These are phyloP conservation scores for Akanthomyces lecanii DNA, from an alignment of 2,329 filamentous ascomycete genomes.

Conservation along the genomic window DNA sequence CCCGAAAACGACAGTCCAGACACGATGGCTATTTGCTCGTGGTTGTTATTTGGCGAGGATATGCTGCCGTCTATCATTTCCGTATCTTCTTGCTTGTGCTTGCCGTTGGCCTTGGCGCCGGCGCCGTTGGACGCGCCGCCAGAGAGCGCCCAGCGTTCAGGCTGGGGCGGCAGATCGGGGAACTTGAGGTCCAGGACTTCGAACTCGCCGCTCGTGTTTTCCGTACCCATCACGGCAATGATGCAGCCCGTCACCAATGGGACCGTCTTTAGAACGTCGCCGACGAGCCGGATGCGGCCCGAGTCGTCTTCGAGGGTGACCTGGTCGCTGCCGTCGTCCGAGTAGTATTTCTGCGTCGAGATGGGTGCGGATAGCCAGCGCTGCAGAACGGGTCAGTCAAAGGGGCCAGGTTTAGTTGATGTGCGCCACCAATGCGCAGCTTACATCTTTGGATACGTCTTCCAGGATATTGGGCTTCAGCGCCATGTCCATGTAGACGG, in stretches of 20 bases:
- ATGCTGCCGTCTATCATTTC: conserved; percentile 51
- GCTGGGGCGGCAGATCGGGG: conserved; percentile 79
- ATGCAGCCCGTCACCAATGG: conserved; percentile 89
- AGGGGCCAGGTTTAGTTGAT: not conserved
- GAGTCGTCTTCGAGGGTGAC: conserved; percentile 95
- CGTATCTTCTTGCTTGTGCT: conserved; percentile 38
- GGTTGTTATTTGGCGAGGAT: conserved; percentile 27
- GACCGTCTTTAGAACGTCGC: conserved; percentile 61
- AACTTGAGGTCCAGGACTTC: conserved; percentile 88
- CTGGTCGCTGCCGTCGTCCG: conserved; percentile 55
- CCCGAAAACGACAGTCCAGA: conserved; percentile 84
- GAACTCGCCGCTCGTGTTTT: conserved; percentile 87
- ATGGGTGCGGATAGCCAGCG: conserved; percentile 86
- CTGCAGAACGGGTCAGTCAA: conserved; percentile 37
- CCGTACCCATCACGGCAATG: conserved; percentile 89
- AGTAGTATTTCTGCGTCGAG: conserved; percentile 70
- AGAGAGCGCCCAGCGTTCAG: conserved; percentile 70
- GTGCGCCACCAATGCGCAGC: conserved; percentile 24
- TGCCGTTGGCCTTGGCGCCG: conserved; percentile 27
- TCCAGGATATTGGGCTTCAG: conserved; percentile 94
- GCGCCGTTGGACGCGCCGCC: conserved; percentile 33
- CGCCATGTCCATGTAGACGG: conserved; percentile 95
- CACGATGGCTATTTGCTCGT: conserved; percentile 69
- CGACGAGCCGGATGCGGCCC: conserved; percentile 76
- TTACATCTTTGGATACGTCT: conserved; percentile 86